Conservation (phyloP, 176 grass and related monocot species). For the Paspalum notatum region DNA sequence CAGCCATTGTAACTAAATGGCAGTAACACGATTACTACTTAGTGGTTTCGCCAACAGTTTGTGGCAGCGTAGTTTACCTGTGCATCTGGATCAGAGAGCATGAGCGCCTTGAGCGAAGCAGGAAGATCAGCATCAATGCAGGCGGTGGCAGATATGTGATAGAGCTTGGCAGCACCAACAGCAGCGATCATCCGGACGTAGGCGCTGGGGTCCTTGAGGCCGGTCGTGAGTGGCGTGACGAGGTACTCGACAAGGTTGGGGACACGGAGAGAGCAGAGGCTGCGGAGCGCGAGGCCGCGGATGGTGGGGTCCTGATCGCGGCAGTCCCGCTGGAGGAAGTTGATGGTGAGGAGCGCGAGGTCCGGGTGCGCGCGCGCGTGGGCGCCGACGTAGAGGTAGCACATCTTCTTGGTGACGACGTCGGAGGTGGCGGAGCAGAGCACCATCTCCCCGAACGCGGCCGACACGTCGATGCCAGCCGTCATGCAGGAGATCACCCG, state of each 20-base stretch:
- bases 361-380: conserved; percentile 89
- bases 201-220: conserved; percentile 85
- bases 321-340: conserved; percentile 99
- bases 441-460: conserved; percentile 98
- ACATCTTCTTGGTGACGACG: conserved; percentile 99
- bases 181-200: conserved; percentile 88
- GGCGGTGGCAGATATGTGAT: conserved; percentile 86
- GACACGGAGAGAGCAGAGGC: conserved; percentile 94
- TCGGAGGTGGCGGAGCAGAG: conserved; percentile 98
- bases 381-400: conserved; percentile 96
- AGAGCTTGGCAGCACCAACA: conserved; percentile 81
- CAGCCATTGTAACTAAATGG: background rate
- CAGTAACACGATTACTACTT: background rate
- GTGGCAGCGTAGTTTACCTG: conserved; percentile 53
- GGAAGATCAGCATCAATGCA: conserved; percentile 94
- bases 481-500: conserved; percentile 99
- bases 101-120: conserved; percentile 76
- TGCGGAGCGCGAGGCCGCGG: conserved; percentile 92
- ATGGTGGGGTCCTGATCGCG: conserved; percentile 93
- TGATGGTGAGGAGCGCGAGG: conserved; percentile 95
- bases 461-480: conserved; percentile 92
- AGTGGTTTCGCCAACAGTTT: conserved; percentile 11
- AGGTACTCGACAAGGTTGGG: conserved; percentile 97
- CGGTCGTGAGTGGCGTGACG: conserved; percentile 71
- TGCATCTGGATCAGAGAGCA: conserved; percentile 90